These are phyloP conservation scores for Trichoderma sp. DNA, from an alignment of 2,329 filamentous ascomycete species.

Conservation along the genomic window DNA sequence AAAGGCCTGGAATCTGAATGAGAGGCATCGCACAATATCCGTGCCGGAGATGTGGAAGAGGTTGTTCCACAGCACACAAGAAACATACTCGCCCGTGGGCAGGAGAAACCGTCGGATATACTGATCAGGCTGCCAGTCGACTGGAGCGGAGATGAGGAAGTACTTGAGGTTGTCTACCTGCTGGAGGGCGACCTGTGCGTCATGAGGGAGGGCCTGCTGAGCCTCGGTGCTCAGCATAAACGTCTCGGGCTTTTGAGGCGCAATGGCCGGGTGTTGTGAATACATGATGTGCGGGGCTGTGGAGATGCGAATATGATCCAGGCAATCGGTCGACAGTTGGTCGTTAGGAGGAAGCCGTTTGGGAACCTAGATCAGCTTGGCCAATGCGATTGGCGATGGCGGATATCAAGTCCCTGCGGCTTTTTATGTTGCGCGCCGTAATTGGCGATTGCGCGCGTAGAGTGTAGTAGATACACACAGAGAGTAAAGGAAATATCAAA, in stretches of 20 bases:
- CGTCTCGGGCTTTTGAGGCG: conserved; percentile 95
- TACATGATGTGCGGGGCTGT: conserved; percentile 62
- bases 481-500: conserved; percentile 24
- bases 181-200: conserved; percentile 95
- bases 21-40: conserved; percentile 96
- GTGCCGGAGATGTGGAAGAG: conserved; percentile 99
- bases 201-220: conserved; percentile 92
- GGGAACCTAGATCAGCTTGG: conserved; percentile 8
- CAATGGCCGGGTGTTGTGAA: conserved; percentile 83
- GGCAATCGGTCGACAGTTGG: conserved; percentile 9
- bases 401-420: conserved; percentile 4
- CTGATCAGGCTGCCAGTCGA: conserved; percentile 96
- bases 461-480: neutral
- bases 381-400: conserved; percentile 27
- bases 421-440: conserved; percentile 5
- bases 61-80: conserved; percentile 97
- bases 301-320: conserved; percentile 3
- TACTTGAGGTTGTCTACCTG: conserved; percentile 99
- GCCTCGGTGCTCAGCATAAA: conserved; percentile 98
- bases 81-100: conserved; percentile 97
- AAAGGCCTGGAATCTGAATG: conserved; percentile 98
- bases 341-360: neutral
- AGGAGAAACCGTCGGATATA: conserved; percentile 95
- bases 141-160: conserved; percentile 97
- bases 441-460: conserved; percentile 5